These are phyloP conservation scores for Colletotrichum sp. DNA, from an alignment of 2,329 filamentous ascomycete species.

Conservation along the genomic window DNA sequence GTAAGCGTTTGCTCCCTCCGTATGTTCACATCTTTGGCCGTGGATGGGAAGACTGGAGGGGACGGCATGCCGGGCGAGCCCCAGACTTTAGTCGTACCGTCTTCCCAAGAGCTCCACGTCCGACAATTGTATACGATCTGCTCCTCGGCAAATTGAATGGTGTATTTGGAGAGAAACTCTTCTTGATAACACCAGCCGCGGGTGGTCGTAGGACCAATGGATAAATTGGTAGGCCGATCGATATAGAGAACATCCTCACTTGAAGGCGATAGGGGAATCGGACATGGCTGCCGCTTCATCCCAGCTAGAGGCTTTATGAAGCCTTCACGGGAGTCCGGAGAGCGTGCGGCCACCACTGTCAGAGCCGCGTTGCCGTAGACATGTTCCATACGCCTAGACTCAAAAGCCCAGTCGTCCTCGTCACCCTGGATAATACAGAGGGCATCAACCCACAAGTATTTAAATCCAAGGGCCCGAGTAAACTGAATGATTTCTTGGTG, in stretches of 20 bases:
- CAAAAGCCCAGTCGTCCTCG: constrained; percentile 10
- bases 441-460: background rate
- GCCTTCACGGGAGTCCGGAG: background rate
- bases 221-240: background rate
- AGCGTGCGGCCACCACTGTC: background rate
- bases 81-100: background rate
- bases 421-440: constrained; percentile 19
- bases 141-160: background rate
- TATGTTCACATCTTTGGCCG: background rate
- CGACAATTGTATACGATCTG: background rate
- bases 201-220: background rate
- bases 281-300: background rate
- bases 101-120: background rate
- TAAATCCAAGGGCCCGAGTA: background rate
- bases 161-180: background rate
- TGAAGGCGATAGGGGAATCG: background rate
- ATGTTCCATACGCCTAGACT: constrained; percentile 6
- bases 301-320: background rate
- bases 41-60: background rate
- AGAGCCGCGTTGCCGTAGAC: constrained; percentile 15
- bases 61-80: background rate
- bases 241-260: background rate
- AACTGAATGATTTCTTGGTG: background rate
- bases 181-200: constrained; percentile 12
- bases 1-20: background rate